A percentile compares a stretch with the other conserved stretches of the same genome.
These are phyloP conservation scores for Trypanosoma mega DNA, from an alignment of 208 protist species.

Conservation along the genomic window DNA sequence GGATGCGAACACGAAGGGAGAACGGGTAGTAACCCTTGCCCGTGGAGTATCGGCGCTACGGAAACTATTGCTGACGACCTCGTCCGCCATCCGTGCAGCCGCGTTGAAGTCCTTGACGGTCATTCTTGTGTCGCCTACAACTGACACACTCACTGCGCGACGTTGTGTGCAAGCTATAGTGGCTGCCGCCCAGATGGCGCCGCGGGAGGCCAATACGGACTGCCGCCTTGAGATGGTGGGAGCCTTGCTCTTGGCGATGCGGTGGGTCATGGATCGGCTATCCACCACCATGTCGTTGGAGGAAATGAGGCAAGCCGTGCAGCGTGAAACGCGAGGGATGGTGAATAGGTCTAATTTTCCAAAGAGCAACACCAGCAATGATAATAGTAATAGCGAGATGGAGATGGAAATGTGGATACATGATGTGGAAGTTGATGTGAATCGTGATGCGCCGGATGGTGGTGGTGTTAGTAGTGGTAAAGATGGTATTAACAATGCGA, in stretches of 20 bases:
- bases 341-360: background rate
- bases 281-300: slow-evolving; percentile 43
- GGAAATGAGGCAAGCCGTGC: slow-evolving; percentile 44
- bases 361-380: background rate
- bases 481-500: too few relatives aligned
- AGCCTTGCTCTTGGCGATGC: slow-evolving; percentile 39
- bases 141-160: slow-evolving; percentile 27
- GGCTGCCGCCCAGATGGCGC: slow-evolving; percentile 25
- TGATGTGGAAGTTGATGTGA: too few relatives aligned
- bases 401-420: background rate
- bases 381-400: too few relatives aligned
- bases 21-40: slow-evolving; percentile 18
- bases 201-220: slow-evolving; percentile 54
- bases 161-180: slow-evolving; percentile 48
- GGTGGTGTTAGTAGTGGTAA: too few relatives aligned
- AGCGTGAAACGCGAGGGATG: background rate
- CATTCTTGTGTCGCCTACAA: slow-evolving; percentile 44
- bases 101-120: slow-evolving; percentile 56
- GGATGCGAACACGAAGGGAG: background rate
- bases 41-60: slow-evolving; percentile 32
- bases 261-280: slow-evolving; percentile 59
- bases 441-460: too few relatives aligned
- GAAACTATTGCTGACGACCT: slow-evolving; percentile 35
- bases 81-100: slow-evolving; percentile 58
- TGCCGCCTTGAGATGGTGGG: slow-evolving; percentile 60